A percentile compares a stretch with the other conserved stretches of the same genome.
Evolutionary conservation across 2,329 filamentous ascomycete species (phyloP).

Genomic region (Remersonia thermophila): DNA sequence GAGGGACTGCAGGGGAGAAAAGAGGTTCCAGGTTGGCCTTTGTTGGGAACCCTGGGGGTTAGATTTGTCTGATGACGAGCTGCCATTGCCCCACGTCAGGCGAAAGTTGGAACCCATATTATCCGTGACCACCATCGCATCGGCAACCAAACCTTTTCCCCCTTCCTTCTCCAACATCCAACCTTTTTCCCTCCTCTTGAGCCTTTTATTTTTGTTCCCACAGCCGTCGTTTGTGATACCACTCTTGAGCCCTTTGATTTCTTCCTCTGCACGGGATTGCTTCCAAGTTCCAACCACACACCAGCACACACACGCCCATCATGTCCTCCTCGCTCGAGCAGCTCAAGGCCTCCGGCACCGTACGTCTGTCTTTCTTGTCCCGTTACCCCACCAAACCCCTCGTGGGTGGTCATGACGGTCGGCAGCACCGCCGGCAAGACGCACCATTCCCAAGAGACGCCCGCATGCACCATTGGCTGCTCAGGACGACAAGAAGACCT

Average conservation of each 20-base stretch:
- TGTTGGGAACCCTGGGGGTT: no score
- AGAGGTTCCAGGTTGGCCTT: no score
- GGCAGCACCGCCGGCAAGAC: not conserved
- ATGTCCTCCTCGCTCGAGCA: constrained; percentile 93
- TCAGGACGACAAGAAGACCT: not conserved
- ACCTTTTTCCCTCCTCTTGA: not conserved
- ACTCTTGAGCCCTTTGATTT: constrained; percentile 2
- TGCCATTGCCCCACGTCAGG: not conserved
- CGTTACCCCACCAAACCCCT: constrained; percentile 24
- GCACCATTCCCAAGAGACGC: not conserved
- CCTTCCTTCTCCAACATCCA: not conserved
- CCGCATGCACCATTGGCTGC: not conserved
- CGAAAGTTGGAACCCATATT: constrained; percentile 4
- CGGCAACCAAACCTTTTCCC: constrained; percentile 2
- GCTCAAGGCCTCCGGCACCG: constrained; percentile 92
- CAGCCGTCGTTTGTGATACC: not conserved
- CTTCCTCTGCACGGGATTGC: not conserved
- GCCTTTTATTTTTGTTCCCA: not conserved
- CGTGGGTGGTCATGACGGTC: constrained; percentile 11
- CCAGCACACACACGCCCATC: constrained; percentile 14
- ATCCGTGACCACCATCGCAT: constrained; percentile 3
- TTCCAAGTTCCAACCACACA: no score
- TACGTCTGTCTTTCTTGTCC: constrained; percentile 38
- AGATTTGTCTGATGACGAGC: no score
- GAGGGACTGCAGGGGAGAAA: no score